Evolutionary conservation across 257 asterid genomes (phyloP), one percentile per base, ranked within the genome.

Genomic region (Salvia splendens): DNA sequence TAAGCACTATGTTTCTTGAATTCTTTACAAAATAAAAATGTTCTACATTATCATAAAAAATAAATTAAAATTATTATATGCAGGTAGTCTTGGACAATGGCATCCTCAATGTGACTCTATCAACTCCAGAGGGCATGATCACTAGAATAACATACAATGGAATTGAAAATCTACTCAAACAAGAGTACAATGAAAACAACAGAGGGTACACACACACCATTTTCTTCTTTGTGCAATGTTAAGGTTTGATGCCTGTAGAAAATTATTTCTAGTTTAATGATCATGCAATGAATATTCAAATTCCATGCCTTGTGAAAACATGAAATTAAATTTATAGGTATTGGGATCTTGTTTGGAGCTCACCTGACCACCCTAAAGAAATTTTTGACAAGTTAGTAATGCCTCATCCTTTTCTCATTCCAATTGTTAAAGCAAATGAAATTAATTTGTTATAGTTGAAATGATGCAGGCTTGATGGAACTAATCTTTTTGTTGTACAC

Each of bases 261-360:
- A 20, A 50, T 4, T 20, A 61, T 16, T 54, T 28, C 15, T 15
- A 59, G 46, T 61, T 61, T 42, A 20, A 43, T 43, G 16, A 11
- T 17, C 20, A 8, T 17, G 6, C 6, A 41, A 35, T 47, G 2
- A 11, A 43, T 38, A 54, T 8, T 8, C 8, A 3, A 33, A 15
- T 6, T 9, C 40, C 12, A 40, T 73, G 5, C 16, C 12, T 66
- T 2, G 16, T 24, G 8, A n/a, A 42, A 30, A 24, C 3, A 33
- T 33, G 6, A 33, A 40, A 12, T 24, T 24, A 66, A 10, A 4
- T 66, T 67, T 75, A 28, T 41, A 91, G 98, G 77, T 92, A 92
- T 35, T 92, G 98, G 98, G 98, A 92, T 41, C 68, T 92, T 64
- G 86, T 81, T 62, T 92, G 95, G 96, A 83, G 79, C 71, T 56